A percentile compares a stretch with the other conserved stretches of the same genome.
These are phyloP conservation scores for Cytospora leucostoma DNA, from an alignment of 2,329 filamentous ascomycete genomes.

Conservation along the genomic window DNA sequence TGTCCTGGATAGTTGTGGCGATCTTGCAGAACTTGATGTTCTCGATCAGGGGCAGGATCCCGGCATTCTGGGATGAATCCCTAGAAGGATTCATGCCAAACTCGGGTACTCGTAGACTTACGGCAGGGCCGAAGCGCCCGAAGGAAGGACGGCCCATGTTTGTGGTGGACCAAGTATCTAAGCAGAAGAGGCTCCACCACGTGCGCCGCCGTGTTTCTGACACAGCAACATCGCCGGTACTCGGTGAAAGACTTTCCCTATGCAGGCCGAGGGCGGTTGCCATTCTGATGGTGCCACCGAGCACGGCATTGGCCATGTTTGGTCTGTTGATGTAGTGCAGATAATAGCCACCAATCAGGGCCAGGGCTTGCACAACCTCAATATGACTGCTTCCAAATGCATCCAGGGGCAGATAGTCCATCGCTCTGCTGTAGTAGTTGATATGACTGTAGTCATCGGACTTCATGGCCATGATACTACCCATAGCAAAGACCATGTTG, in stretches of 20 bases:
- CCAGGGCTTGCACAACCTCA: constrained; percentile 72
- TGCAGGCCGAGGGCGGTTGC: constrained; percentile 74
- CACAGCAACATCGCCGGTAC: constrained; percentile 50
- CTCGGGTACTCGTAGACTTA: constrained; percentile 65
- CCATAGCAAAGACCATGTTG: constrained; percentile 77
- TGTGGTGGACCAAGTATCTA: constrained; percentile 73
- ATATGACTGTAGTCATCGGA: constrained; percentile 67
- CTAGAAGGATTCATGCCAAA: constrained; percentile 48
- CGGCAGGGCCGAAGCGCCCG: constrained; percentile 66
- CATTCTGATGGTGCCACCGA: constrained; percentile 72
- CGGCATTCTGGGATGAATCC: constrained; percentile 60
- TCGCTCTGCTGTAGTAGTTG: constrained; percentile 68
- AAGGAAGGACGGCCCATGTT: constrained; percentile 71
- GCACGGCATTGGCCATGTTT: constrained; percentile 73
- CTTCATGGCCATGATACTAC: constrained; percentile 68
- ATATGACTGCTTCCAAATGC: constrained; percentile 69
- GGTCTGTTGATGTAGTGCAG: constrained; percentile 77
- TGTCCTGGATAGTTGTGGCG: constrained; percentile 75
- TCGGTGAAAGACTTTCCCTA: constrained; percentile 55
- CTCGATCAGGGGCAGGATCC: constrained; percentile 71
- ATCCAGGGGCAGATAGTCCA: constrained; percentile 66
- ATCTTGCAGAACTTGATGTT: constrained; percentile 81
- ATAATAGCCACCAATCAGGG: constrained; percentile 73
- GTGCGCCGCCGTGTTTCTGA: constrained; percentile 66
- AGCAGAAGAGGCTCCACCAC: constrained; percentile 75